These are phyloP conservation scores for Cryptococcus amylolentus DNA, from an alignment of 1,284 basidiomycete genomes.

Conservation along the genomic window DNA sequence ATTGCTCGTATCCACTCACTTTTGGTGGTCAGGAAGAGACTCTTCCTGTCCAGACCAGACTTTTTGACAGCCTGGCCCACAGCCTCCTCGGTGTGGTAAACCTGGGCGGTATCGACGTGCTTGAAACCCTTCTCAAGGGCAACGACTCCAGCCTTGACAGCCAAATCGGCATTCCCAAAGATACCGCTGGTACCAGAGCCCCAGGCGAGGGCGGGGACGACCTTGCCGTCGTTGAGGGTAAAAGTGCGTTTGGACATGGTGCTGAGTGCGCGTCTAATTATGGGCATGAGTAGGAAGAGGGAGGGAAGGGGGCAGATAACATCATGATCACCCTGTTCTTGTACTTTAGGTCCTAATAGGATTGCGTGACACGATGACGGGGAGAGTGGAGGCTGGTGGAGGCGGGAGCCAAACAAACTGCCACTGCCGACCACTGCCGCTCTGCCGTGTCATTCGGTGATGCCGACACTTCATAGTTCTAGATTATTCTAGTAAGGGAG, in stretches of 20 bases:
- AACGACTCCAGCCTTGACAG: slow-evolving; percentile 1
- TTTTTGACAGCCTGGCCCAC: slow-evolving; percentile 49
- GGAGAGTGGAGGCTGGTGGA: not conserved
- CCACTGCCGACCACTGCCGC: no score
- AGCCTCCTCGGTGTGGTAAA: slow-evolving; percentile 49
- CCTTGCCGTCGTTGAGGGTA: slow-evolving; percentile 33
- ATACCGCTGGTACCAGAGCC: slow-evolving; percentile 22
- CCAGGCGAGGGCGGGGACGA: slow-evolving; percentile 38
- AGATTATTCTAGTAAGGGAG: no score
- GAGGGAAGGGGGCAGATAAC: not conserved
- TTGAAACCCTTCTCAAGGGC: slow-evolving; percentile 41
- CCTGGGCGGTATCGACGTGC: slow-evolving; percentile 45
- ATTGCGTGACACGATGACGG: not conserved
- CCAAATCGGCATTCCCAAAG: slow-evolving; percentile 1
- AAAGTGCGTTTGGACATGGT: slow-evolving; percentile 19
- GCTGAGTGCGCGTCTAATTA: no score
- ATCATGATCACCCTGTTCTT: not conserved
- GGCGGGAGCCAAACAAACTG: no score
- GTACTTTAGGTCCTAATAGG: no score
- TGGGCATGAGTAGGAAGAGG: not conserved
- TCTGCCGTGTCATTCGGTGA: no score
- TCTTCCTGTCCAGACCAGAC: slow-evolving; percentile 48
- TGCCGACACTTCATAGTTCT: no score
- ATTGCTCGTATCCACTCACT: slow-evolving; percentile 14
- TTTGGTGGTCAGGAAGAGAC: slow-evolving; percentile 58